A percentile compares a stretch with the other conserved stretches of the same genome.
These are phyloP conservation scores for Parietaria judaica DNA, from an alignment of 306 rosid species.

Conservation along the genomic window DNA sequence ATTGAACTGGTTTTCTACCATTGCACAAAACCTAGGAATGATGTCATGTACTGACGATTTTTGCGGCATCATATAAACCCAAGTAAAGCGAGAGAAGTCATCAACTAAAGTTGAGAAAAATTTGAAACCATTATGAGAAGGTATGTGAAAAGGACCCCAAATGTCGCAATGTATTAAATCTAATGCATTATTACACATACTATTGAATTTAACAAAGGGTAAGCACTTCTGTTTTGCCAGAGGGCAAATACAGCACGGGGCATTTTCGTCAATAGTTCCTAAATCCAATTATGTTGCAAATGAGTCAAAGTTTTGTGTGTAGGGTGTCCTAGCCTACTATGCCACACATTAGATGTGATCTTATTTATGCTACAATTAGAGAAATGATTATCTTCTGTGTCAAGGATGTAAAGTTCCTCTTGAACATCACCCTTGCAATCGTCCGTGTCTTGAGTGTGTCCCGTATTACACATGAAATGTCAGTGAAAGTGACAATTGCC, in stretches of 20 bases:
- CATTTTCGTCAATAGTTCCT: neutral
- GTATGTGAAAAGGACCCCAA: neutral
- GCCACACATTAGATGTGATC: too few relatives aligned
- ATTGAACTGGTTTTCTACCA: neutral
- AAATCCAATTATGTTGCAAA: too few relatives aligned
- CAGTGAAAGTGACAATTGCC: too few relatives aligned
- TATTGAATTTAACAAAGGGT: neutral
- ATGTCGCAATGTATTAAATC: neutral
- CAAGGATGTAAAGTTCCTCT: too few relatives aligned
- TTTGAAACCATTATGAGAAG: neutral
- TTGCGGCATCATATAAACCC: neutral
- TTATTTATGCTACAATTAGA: too few relatives aligned
- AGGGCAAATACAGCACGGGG: neutral
- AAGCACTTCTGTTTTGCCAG: neutral
- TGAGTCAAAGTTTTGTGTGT: too few relatives aligned
- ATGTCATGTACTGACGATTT: neutral
- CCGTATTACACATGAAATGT: too few relatives aligned
- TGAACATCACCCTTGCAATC: too few relatives aligned
- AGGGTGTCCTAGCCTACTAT: too few relatives aligned
- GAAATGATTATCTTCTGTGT: too few relatives aligned
- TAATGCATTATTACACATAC: neutral
- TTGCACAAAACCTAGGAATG: neutral
- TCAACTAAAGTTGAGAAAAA: neutral
- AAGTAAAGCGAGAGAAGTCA: neutral
- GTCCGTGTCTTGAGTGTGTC: too few relatives aligned